A percentile compares a stretch with the other conserved stretches of the same genome.
These are phyloP conservation scores for Paratinospora sagittata DNA, from an alignment of 164 flowering plant species.

Conservation along the genomic window DNA sequence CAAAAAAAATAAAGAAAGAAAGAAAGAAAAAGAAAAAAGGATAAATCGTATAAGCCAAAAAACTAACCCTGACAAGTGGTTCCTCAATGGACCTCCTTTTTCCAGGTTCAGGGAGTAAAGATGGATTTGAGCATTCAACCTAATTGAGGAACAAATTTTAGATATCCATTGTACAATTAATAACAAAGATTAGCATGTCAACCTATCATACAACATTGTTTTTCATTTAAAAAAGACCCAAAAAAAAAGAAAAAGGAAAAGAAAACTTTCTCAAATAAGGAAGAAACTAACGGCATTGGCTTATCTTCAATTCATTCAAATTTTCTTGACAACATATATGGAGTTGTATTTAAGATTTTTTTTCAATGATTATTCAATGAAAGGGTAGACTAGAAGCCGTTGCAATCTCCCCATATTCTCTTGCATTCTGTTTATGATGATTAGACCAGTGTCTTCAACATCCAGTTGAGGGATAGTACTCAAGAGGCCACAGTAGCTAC, in stretches of 20 bases:
- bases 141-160: conserved; percentile 22
- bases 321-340: too few species aligned
- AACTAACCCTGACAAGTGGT: conserved; percentile 81
- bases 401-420: too few species aligned
- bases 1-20: background rate
- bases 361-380: too few species aligned
- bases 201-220: background rate
- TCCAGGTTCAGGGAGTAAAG: conserved; percentile 87
- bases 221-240: background rate
- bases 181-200: background rate
- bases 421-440: too few species aligned
- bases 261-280: background rate
- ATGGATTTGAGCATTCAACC: conserved; percentile 98
- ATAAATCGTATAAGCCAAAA: conserved; percentile 4
- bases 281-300: background rate
- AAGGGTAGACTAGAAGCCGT: too few species aligned
- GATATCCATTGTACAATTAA: background rate
- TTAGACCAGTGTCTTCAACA: too few species aligned
- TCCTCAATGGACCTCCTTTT: conserved; percentile 77
- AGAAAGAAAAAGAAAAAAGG: background rate
- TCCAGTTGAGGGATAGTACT: too few species aligned
- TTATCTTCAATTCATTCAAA: background rate
- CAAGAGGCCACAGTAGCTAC: too few species aligned
- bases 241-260: too few species aligned
- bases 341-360: too few species aligned